Evolutionary conservation across 495 filamentous ascomycete genomes (phyloP).

Genomic region (Lentithecium fluviatile): DNA sequence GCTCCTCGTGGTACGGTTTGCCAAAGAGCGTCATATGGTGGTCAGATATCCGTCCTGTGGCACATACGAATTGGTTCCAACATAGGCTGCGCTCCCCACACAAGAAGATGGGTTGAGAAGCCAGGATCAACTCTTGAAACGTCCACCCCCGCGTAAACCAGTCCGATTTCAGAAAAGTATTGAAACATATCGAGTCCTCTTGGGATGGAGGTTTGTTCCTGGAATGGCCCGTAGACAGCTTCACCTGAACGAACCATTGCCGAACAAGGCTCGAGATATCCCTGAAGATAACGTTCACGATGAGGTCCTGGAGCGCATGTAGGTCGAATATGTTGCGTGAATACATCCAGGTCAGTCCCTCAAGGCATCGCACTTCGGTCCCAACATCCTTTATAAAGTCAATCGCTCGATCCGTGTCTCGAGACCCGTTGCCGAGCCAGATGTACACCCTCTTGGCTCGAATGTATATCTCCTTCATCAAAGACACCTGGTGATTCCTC

Average conservation of each 20-base stretch:
- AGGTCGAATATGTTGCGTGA: background rate
- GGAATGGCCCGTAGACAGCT: background rate
- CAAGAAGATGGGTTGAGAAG: background rate
- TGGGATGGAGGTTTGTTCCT: background rate
- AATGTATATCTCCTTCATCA: slow-evolving; percentile 8
- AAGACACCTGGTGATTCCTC: slow-evolving; percentile 3
- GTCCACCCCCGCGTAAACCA: background rate
- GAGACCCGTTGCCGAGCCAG: background rate
- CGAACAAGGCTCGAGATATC: background rate
- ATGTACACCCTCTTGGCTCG: background rate
- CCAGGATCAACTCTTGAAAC: background rate
- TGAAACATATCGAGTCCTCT: background rate
- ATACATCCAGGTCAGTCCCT: background rate
- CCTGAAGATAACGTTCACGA: background rate
- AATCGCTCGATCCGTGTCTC: background rate
- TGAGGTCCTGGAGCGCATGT: background rate
- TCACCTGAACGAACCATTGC: background rate
- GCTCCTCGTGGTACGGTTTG: background rate
- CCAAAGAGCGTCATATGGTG: background rate
- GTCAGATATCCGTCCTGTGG: too few species aligned
- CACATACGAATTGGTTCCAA: background rate
- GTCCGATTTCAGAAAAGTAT: background rate
- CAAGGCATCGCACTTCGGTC: background rate
- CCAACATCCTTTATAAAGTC: background rate
- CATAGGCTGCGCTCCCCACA: background rate